Evolutionary conservation across 495 filamentous ascomycete genomes (phyloP), one percentile per base, ranked within the genome.

Genomic region (Xylaria sp.): DNA sequence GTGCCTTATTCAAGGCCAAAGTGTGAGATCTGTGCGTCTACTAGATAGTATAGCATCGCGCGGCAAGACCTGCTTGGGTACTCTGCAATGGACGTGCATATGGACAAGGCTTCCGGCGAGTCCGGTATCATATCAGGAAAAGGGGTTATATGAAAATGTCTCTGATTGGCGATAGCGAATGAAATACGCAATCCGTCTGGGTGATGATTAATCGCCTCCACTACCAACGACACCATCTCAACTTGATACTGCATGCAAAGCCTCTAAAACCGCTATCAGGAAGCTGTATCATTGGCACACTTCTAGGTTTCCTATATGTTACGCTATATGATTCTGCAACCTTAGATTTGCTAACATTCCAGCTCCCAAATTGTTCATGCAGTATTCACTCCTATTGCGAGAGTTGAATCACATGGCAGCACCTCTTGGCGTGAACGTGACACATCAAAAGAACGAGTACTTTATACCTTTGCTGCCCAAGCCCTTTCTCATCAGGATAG

Each of bases 151-250:
- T 21, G 7, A 37, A 2, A 15, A 35, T 33, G 29, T 6, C n/a
- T 58, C 29, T 6, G 15, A 33, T 58, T 35, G 29, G 33, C 53
- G 26, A 33, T 57, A 57, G 26, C 2, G 53, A 33, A 57, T 57
- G 26, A 29, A 33, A 57, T 29, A 31, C 12, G 53, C 53, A 17
- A 57, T 19, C 53, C 5, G 24, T 57, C 26, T 58, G 29, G 17
- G 14, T 58, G 55, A 57, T 58, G 55, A 59, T 59, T 58, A 58
- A 58, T 58, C 5, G 57, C 21, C 57, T 59, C 57, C 57, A 59
- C 57, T 33, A 35, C 12, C 31, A n/a, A 59, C 57, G 31, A 59
- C 33, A 59, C 57, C n/a, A 37, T 37, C 35, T 37, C 4, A 8
- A 8, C 35, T 50, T 50, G 46, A 50, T 50, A n/a, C n/a, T 50